A percentile compares a stretch with the other conserved stretches of the same genome.
Conservation (phyloP, 108 stramenopile genomes). For the Pinguiococcus pyrenoidosus region DNA sequence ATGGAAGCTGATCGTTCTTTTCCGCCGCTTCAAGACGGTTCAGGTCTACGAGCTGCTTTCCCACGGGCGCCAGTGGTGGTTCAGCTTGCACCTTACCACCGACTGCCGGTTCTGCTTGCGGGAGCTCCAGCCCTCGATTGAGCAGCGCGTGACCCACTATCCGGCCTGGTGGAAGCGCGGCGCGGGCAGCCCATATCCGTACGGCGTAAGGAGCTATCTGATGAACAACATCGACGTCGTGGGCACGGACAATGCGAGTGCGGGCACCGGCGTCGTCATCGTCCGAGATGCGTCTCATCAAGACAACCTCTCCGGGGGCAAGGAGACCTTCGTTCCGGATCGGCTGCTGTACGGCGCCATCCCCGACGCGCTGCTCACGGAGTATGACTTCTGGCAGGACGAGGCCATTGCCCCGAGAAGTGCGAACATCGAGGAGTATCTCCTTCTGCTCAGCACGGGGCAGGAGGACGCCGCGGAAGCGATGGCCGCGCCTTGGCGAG, state of each 20-base stretch:
- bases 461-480: no score
- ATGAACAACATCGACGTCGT: conserved; percentile 6
- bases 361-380: conserved; percentile 5
- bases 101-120: conserved; percentile 16
- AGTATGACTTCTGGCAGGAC: conserved; percentile 14
- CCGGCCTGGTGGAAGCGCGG: conserved; percentile 12
- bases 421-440: no score
- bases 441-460: no score
- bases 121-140: conserved; percentile 10
- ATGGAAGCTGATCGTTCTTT: conserved; percentile 20
- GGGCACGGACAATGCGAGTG: background rate
- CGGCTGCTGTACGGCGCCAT: conserved; percentile 13
- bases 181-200: conserved; percentile 8
- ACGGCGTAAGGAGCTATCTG: background rate
- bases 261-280: background rate
- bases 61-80: conserved; percentile 21
- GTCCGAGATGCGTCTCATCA: conserved; percentile 4
- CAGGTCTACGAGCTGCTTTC: conserved; percentile 20
- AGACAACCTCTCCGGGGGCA: conserved; percentile 14
- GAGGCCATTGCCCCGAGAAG: no score
- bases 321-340: conserved; percentile 11
- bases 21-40: conserved; percentile 14
- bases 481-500: no score
- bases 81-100: conserved; percentile 12
- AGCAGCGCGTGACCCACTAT: background rate